These are phyloP conservation scores for Myxozyma mucilagina DNA, from an alignment of 805 yeast species.

Conservation along the genomic window DNA sequence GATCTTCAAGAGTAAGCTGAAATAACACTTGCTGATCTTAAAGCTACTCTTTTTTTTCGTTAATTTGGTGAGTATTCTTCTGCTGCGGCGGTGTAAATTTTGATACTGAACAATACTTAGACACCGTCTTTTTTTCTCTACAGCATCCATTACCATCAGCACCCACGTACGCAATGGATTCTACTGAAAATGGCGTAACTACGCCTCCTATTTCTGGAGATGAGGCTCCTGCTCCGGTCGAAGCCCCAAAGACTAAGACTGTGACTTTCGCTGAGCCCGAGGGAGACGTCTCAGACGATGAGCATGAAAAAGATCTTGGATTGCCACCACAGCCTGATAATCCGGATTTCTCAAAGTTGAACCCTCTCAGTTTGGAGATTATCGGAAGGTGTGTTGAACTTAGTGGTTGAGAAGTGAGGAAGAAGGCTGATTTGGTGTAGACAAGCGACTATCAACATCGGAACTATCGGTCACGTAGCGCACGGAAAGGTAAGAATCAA, in stretches of 20 bases:
- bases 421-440: slow-evolving; percentile 45
- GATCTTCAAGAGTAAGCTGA: too few species aligned
- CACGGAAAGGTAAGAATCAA: slow-evolving; percentile 62
- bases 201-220: slow-evolving; percentile 30
- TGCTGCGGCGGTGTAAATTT: too few species aligned
- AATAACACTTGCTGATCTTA: too few species aligned
- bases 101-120: too few species aligned
- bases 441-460: slow-evolving; percentile 98
- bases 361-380: slow-evolving; percentile 91
- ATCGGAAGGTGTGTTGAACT: slow-evolving; percentile 52
- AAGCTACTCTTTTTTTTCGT: too few species aligned
- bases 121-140: too few species aligned
- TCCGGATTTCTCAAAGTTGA: slow-evolving; percentile 77
- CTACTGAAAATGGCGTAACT: slow-evolving; percentile 27
- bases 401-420: not conserved
- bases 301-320: slow-evolving; percentile 95
- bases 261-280: slow-evolving; percentile 79
- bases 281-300: slow-evolving; percentile 63
- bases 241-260: slow-evolving; percentile 53
- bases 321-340: slow-evolving; percentile 92
- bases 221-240: slow-evolving; percentile 14
- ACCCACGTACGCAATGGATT: slow-evolving; percentile 3
- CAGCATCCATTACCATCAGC: not conserved
- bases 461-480: slow-evolving; percentile 95
- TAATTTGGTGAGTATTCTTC: too few species aligned